Base-by-base conservation (phyloP, 345 rosid genomes). In the Eucalyptus viminalis region DNA sequence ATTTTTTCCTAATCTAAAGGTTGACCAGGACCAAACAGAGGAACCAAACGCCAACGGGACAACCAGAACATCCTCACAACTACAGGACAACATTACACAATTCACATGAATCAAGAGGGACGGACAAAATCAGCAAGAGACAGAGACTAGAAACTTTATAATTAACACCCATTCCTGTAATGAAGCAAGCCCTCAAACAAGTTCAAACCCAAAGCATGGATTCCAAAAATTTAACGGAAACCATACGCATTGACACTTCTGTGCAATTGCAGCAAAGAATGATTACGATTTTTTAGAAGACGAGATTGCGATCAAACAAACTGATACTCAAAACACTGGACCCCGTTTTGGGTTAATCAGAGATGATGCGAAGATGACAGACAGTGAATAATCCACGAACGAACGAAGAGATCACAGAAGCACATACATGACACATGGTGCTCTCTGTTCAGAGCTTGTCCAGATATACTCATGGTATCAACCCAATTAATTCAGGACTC, bases 1-100 rank as follows among this genome's bases (percentile, higher is more conserved):
- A 43, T 8, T 2, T 53, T 89, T 96, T 94, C 34, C 99, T 99
- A 86, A 97, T 97, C 99, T 97, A 56, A 56, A 0, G 13, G 62
- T 56, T 56, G 62, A 56, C 62, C 62, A 4, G 13, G 62, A 13
- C 29, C 29, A 56, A 56, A 56, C 3, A 24, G 29, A 56, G 62
- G 14, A 56, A 56, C 29, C 62, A 24, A 56, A 24, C 29, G 12
- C 62, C 29, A 56, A 24, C 62, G 62, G 6, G 62, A 11, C 62
- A 56, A 56, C 11, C 25, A 56, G 62, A 24, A 56, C 62, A 56
- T 56, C 62, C 6, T 10, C 62, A 56, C 29, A 56, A 56, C 29
- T 24, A 0, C 62, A 56, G 62, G 62, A 56, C 62, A 56, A 56
- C 29, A 24, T 24, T 24, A 56, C 29, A 56, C 62, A 56, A 10